Evolutionary conservation across 345 rosid genomes (phyloP).

Genomic region (Toxicodendron radicans): DNA sequence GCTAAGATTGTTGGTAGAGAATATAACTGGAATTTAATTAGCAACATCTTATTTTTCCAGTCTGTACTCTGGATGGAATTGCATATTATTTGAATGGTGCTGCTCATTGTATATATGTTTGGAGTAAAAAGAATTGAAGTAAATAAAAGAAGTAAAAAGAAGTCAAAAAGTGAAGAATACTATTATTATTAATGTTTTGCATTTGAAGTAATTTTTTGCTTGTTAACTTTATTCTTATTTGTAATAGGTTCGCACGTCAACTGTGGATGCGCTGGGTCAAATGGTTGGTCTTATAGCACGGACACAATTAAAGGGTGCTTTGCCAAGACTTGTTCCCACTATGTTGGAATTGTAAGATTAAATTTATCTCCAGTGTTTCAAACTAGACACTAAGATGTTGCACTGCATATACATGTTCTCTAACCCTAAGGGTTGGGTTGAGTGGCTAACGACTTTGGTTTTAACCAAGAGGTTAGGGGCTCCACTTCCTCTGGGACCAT

Average conservation of each 20-base stretch:
- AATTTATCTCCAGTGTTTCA: conserved; percentile 3
- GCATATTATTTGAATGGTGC: not conserved
- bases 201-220: conserved; percentile 1
- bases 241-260: conserved; percentile 73
- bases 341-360: conserved; percentile 81
- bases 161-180: too few relatives aligned
- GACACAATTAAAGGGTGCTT: conserved; percentile 80
- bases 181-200: not conserved
- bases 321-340: conserved; percentile 88
- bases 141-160: not conserved
- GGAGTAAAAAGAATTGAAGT: not conserved
- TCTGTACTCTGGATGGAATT: conserved; percentile 3
- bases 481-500: too few relatives aligned
- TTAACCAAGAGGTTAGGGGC: too few relatives aligned
- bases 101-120: not conserved
- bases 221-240: conserved; percentile 27
- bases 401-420: not conserved
- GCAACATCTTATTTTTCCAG: not conserved
- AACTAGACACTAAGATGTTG: not conserved
- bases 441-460: too few relatives aligned
- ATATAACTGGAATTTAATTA: not conserved
- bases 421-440: not conserved
- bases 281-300: conserved; percentile 92
- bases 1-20: not conserved
- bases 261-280: conserved; percentile 96